These are phyloP conservation scores for Microdochium bolleyi DNA, from an alignment of 2,329 filamentous ascomycete species.

Conservation along the genomic window DNA sequence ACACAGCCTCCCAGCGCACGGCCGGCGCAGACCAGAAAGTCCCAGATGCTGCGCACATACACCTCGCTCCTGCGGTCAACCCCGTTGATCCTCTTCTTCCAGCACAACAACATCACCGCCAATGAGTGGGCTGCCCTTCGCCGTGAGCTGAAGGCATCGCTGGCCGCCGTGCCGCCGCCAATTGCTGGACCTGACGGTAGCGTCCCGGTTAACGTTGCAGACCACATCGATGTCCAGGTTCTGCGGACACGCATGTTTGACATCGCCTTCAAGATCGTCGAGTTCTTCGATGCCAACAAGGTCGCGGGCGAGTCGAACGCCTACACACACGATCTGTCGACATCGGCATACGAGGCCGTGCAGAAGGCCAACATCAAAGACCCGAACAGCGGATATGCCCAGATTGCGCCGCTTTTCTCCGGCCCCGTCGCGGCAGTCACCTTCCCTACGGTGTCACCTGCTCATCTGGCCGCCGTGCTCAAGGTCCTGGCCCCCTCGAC, in stretches of 20 bases:
- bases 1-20: slow-evolving; percentile 85
- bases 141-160: slow-evolving; percentile 52
- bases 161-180: slow-evolving; percentile 31
- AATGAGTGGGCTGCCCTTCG: slow-evolving; percentile 67
- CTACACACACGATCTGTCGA: slow-evolving; percentile 46
- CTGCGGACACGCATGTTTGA: slow-evolving; percentile 86
- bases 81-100: slow-evolving; percentile 78
- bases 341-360: slow-evolving; percentile 41
- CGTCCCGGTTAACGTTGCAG: slow-evolving; percentile 39
- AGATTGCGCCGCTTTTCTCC: slow-evolving; percentile 68
- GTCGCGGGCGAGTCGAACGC: slow-evolving; percentile 26
- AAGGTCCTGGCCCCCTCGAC: slow-evolving; percentile 67
- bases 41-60: slow-evolving; percentile 79
- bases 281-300: slow-evolving; percentile 60
- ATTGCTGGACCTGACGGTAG: slow-evolving; percentile 24
- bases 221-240: slow-evolving; percentile 68
- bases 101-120: slow-evolving; percentile 62
- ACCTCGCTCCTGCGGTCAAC: slow-evolving; percentile 80
- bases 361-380: slow-evolving; percentile 21
- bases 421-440: slow-evolving; percentile 76
- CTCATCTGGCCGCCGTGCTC: slow-evolving; percentile 74
- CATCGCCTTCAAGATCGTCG: slow-evolving; percentile 74
- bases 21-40: slow-evolving; percentile 78
- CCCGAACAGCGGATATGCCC: slow-evolving; percentile 35
- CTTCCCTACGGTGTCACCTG: slow-evolving; percentile 75